These are phyloP conservation scores for Aspergillus ellipticus DNA, from an alignment of 495 filamentous ascomycete species.

Conservation along the genomic window DNA sequence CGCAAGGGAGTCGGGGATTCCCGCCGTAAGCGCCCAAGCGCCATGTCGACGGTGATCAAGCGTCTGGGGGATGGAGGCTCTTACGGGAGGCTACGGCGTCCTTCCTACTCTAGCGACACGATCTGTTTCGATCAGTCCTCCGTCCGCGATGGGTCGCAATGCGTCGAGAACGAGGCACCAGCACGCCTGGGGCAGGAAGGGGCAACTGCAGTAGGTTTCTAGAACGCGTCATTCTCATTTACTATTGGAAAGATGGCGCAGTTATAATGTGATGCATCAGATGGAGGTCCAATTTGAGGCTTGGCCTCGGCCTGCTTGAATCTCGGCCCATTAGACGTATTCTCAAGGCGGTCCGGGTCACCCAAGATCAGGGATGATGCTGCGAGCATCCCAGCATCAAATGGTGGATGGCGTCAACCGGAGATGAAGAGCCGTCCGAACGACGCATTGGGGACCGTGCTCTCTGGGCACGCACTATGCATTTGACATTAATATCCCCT, in stretches of 20 bases:
- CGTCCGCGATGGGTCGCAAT: too few species aligned
- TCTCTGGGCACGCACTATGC: neutral
- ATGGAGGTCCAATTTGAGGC: neutral
- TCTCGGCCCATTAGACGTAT: neutral
- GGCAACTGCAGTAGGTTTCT: too few species aligned
- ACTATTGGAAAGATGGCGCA: too few species aligned
- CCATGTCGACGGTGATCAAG: slow-evolving; percentile 1
- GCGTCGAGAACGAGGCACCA: too few species aligned
- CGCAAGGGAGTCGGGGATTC: neutral
- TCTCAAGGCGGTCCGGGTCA: neutral
- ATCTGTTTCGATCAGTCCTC: too few species aligned
- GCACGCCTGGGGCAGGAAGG: too few species aligned
- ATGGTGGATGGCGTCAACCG: neutral
- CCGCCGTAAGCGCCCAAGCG: slow-evolving; percentile 16
- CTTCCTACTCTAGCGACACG: neutral
- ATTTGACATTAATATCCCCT: neutral
- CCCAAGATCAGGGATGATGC: neutral
- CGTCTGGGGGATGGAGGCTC: neutral
- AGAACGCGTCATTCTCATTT: too few species aligned
- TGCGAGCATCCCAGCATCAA: neutral
- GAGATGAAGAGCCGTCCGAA: neutral
- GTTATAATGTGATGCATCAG: too few species aligned
- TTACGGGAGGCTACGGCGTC: neutral
- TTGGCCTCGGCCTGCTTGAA: neutral
- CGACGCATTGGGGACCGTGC: neutral